Percentiles rank a stretch among this genome's conserved stretches.
These are phyloP conservation scores for Stellera chamaejasme DNA, from an alignment of 345 rosid species.

Conservation along the genomic window DNA sequence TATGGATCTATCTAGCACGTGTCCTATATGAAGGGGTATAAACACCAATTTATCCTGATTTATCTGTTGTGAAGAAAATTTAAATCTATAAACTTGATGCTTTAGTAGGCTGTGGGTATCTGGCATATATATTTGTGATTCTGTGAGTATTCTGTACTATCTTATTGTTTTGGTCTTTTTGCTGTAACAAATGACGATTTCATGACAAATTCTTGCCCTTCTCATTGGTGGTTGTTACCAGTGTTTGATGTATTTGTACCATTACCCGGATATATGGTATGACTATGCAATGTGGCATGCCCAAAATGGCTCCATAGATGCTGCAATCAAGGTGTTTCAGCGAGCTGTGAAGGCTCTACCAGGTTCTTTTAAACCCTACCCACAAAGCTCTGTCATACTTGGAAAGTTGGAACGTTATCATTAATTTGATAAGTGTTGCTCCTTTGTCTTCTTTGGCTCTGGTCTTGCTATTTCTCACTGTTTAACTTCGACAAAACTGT, in stretches of 20 bases:
- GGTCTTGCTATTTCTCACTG: constrained; percentile 6
- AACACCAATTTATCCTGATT: no score
- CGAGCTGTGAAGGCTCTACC: constrained; percentile 94
- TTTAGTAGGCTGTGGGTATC: no score
- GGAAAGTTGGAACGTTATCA: constrained; percentile 3
- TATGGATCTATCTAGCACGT: no score
- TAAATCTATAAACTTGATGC: no score
- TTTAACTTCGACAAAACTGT: constrained; percentile 11
- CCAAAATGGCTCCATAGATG: constrained; percentile 76
- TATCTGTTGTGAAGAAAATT: no score
- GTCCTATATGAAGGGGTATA: no score
- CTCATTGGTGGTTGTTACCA: constrained; percentile 24
- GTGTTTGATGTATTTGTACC: constrained; percentile 95
- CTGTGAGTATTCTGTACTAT: neutral
- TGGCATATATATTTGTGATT: neutral
- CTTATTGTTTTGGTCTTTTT: neutral
- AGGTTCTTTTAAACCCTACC: constrained; percentile 28
- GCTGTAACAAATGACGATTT: neutral
- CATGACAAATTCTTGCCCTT: constrained; percentile 4
- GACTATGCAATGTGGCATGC: constrained; percentile 95
- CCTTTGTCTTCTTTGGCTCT: constrained; percentile 1
- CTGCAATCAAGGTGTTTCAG: constrained; percentile 91
- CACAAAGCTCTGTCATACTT: constrained; percentile 8
- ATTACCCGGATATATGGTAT: constrained; percentile 92
- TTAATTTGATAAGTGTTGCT: constrained; percentile 1